A percentile compares a stretch with the other conserved stretches of the same genome.
These are phyloP conservation scores for Scedosporium boydii DNA, from an alignment of 2,329 filamentous ascomycete genomes.

Conservation along the genomic window DNA sequence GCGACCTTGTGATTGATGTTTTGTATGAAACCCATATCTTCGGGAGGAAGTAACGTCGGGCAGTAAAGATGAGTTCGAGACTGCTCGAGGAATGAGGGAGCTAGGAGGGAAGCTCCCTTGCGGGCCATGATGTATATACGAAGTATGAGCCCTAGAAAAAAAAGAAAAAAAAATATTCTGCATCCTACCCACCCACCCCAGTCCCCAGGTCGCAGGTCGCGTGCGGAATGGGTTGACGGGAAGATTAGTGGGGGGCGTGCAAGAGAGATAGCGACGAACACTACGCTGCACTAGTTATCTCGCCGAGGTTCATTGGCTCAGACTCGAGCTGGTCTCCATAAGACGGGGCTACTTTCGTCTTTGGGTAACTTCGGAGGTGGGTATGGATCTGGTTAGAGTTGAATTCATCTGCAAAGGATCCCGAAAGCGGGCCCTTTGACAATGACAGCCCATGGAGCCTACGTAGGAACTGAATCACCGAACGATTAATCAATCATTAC, in stretches of 20 bases:
- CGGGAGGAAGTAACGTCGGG: too few species aligned
- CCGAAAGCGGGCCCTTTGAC: not conserved
- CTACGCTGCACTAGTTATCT: not conserved
- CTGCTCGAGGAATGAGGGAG: not conserved
- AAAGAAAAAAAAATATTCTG: not conserved
- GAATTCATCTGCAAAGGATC: not conserved
- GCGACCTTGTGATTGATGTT: slow-evolving; percentile 49
- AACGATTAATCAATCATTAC: not conserved
- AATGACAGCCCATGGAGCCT: not conserved
- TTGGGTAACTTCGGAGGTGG: not conserved
- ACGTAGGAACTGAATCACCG: not conserved
- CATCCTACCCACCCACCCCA: not conserved
- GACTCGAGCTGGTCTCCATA: not conserved
- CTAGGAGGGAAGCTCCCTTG: not conserved
- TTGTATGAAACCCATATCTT: slow-evolving; percentile 1
- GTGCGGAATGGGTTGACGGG: not conserved
- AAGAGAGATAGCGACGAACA: not conserved
- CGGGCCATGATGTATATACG: not conserved
- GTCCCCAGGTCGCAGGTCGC: not conserved
- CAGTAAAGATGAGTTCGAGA: not conserved
- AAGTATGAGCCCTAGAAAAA: not conserved
- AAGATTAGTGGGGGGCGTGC: not conserved
- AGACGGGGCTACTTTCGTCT: not conserved
- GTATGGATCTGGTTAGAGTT: not conserved
- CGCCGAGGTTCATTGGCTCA: not conserved